Evolutionary conservation across 371 early-diverging fungal species (phyloP), one percentile per base, ranked within the genome.

Genomic region (Phascolomyces articulosus): DNA sequence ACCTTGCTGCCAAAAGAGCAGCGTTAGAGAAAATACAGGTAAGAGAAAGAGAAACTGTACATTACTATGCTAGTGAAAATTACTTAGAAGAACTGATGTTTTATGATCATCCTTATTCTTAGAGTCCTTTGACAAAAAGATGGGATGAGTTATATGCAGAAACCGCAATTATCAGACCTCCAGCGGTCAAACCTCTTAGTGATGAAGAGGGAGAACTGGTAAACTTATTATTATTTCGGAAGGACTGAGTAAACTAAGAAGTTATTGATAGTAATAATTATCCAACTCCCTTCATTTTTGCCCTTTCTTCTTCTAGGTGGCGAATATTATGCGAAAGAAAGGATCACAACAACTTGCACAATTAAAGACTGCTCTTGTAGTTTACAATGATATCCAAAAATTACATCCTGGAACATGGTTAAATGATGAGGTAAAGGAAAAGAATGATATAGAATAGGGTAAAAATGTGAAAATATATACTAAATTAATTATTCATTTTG

Each of bases 381-480:
- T 78, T 11, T 77, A 65, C 54, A 75, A 71, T 31, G 96, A 95
- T 59, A 80, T 96, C 7, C 70, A 72, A 13, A 93, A 94, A 28
- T 74, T 96, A 44, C 61, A 72, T 13, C 86, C 85, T n/a, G 88
- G 89, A 21, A 74, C 83, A n/a, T 96, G 97, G 97, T 80, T 96
- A 7, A 96, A 96, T 67, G 97, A 96, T 67, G 95, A 96, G 70
- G 91, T 87, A 58, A 26, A 29, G n/a, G n/a, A n/a, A n/a, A n/a
- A n/a, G n/a, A n/a, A n/a, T n/a, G n/a, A n/a, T n/a, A n/a, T n/a
- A n/a, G n/a, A n/a, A n/a, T n/a, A n/a, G n/a, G n/a, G n/a, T n/a
- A n/a, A n/a, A n/a, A n/a, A n/a, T n/a, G n/a, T n/a, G n/a, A n/a
- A n/a, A n/a, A n/a, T n/a, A n/a, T n/a, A n/a, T n/a, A n/a, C n/a